Evolutionary conservation across 768 basidiomycete species (phyloP).

Genomic region (Kwoniella shandongensis): DNA sequence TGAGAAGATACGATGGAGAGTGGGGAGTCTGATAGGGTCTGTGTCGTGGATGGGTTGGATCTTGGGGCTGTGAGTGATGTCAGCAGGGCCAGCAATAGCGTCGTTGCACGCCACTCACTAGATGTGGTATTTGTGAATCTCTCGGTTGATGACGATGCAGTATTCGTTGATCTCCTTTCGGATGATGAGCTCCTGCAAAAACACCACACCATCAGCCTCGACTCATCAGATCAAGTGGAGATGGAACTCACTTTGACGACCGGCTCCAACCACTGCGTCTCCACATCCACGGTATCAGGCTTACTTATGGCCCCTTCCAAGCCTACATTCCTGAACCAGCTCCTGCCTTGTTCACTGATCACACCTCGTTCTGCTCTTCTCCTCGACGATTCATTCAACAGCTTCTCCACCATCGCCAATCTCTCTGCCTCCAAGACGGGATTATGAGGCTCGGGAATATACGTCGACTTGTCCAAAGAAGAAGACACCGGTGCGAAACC

Average conservation of each 20-base stretch:
- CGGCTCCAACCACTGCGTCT: constrained; percentile 42
- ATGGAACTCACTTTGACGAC: constrained; percentile 45
- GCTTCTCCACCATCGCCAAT: constrained; percentile 23
- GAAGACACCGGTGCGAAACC: no score
- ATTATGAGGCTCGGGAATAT: not conserved
- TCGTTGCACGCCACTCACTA: constrained; percentile 31
- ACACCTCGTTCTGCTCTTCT: constrained; percentile 9
- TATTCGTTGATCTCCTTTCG: constrained; percentile 41
- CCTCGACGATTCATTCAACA: constrained; percentile 11
- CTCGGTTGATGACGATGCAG: constrained; percentile 38
- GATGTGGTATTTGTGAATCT: constrained; percentile 50
- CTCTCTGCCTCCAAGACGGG: constrained; percentile 27
- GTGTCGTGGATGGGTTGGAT: constrained; percentile 52
- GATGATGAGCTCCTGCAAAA: constrained; percentile 43
- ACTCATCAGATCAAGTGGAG: not conserved
- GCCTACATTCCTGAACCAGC: constrained; percentile 35
- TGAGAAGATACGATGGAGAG: constrained; percentile 48
- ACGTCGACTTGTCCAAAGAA: no score
- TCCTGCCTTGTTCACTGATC: constrained; percentile 10
- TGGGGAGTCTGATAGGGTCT: constrained; percentile 40
- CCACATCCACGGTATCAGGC: constrained; percentile 40
- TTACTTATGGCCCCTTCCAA: constrained; percentile 29
- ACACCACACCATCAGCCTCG: not conserved
- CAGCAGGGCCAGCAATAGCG: not conserved
- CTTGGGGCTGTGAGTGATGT: constrained; percentile 32